phyloP scores from a whole-genome alignment of 2,329 filamentous ascomycete genomes.

The Arthrobotrys sphaeroides region DNA sequence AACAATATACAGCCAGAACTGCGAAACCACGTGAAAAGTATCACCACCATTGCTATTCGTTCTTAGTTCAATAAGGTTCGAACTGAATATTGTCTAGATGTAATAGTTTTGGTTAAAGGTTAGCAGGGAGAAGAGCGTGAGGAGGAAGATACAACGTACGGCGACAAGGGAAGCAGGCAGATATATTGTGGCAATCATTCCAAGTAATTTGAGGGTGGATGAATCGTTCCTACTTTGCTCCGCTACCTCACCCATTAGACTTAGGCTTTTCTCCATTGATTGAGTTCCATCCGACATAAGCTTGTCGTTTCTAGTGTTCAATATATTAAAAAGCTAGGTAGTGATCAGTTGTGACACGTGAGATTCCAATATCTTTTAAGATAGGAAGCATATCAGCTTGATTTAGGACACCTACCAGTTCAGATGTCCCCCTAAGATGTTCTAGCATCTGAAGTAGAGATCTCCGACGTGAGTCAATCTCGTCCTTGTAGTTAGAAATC shows the following conservation, averaged over 20 bases:
- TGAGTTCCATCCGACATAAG: conserved; percentile 2
- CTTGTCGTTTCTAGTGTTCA: conserved; percentile 15
- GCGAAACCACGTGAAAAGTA: conserved; percentile 11
- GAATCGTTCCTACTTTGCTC: conserved; percentile 25
- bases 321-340: conserved; percentile 21
- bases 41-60: neutral
- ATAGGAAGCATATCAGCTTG: neutral
- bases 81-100: conserved; percentile 22
- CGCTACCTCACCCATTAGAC: conserved; percentile 25
- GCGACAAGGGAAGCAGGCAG: conserved; percentile 28
- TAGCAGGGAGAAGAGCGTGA: no score
- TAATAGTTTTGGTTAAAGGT: neutral
- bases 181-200: conserved; percentile 30
- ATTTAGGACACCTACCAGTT: neutral
- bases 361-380: neutral
- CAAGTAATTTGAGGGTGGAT: conserved; percentile 17
- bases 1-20: conserved; percentile 29
- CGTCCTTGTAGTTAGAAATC: conserved; percentile 16
- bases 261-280: conserved; percentile 21
- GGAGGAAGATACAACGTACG: neutral
- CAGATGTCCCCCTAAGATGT: conserved; percentile 16
- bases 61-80: conserved; percentile 15
- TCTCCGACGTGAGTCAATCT: conserved; percentile 5
- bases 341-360: no score
- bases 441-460: conserved; percentile 16